Base-by-base conservation (phyloP, 495 filamentous ascomycete genomes). In the Cladorrhinum samala region DNA sequence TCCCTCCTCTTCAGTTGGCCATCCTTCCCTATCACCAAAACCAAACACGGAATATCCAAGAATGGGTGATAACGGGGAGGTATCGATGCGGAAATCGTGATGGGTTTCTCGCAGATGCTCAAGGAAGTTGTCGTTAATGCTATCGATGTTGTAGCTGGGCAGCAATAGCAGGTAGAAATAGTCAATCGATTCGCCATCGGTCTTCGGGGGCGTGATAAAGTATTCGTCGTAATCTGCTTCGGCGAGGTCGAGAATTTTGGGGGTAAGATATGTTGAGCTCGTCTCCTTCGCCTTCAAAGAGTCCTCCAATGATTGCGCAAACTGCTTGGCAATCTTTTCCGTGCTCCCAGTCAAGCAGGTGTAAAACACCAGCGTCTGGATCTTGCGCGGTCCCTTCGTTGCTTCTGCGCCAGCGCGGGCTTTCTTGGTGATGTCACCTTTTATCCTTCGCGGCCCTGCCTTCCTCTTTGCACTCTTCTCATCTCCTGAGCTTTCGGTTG, bases 21-120 rank as follows among this genome's bases (percentile, higher is more conserved):
- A 97, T 41, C 86, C 89, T 64, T 91, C 87, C 50, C 80, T 81
- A 64, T 97, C 92, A 17, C 92, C 92, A 59, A 96, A 85, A 0
- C 92, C 92, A 74, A 96, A 96, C 2, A 97, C 92, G 0, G 86
- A 87, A 61, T 94, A 97, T 9, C 92, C 92, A 3, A 89, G 72
- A 37, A 96, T 69, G 9, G 71, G 71, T 0, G 85, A 84, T 39
- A 97, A 67, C 0, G 93, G 86, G 1, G 87, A 85, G 0, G 90
- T 95, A 65, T 96, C 90, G 54, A 97, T 93, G 17, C 92, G 83
- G 71, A 96, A 96, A 67, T 97, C 92, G 69, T 96, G 78, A 61
- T 96, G 91, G 0, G 90, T 97, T 61, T 97, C 92, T 59, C 84
- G 75, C 11, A 97, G 68, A 67, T 96, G 89, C 46, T 83, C 78